Evolutionary conservation across 2,329 filamentous ascomycete species (phyloP).

Genomic region (Xylaria hypoxylon): DNA sequence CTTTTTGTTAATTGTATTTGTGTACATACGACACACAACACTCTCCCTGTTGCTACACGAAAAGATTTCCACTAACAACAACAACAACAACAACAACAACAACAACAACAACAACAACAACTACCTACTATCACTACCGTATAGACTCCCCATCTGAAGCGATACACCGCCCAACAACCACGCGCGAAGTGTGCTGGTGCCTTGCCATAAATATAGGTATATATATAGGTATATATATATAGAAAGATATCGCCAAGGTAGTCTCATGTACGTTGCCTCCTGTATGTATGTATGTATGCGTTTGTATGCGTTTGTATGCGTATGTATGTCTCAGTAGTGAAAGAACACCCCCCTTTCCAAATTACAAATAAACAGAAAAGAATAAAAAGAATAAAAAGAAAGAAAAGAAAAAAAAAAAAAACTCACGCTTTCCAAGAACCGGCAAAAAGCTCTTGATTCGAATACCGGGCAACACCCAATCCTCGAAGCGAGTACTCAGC

Average conservation of each 20-base stretch:
- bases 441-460: slow-evolving; percentile 54
- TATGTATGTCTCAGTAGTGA: background rate
- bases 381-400: background rate
- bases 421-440: slow-evolving; percentile 58
- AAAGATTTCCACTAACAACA: no score
- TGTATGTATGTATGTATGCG: background rate
- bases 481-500: slow-evolving; percentile 61
- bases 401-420: background rate
- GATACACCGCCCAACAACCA: no score
- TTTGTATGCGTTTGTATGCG: background rate
- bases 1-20: background rate
- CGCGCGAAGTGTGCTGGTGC: no score
- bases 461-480: slow-evolving; percentile 60
- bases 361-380: background rate
- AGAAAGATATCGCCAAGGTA: background rate
- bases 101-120: no score
- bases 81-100: no score
- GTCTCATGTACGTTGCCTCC: background rate
- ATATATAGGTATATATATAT: background rate
- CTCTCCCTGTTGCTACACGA: no score
- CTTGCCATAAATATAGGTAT: no score
- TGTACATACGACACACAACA: no score
- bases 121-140: no score
- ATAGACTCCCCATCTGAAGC: no score
- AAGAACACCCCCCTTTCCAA: background rate